Percentiles rank a stretch among this genome's conserved stretches.
These are phyloP conservation scores for Canavalia gladiata DNA, from an alignment of 306 rosid genomes.

Conservation along the genomic window DNA sequence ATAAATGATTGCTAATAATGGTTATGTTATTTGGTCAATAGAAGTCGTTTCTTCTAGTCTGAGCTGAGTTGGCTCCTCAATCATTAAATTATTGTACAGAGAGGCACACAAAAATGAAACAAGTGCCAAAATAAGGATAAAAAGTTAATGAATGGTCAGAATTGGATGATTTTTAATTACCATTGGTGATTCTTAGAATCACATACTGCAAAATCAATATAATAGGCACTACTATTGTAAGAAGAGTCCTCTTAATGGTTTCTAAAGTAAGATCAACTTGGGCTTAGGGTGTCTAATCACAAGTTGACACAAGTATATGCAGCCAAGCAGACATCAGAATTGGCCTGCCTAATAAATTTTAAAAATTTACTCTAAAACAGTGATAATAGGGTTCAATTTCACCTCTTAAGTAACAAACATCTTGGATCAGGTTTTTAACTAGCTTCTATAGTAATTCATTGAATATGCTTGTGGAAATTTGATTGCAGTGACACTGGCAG, in stretches of 20 bases:
- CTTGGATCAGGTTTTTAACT: not conserved
- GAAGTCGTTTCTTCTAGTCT: constrained; percentile 8
- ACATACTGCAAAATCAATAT: constrained; percentile 2
- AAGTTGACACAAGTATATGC: not conserved
- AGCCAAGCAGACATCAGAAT: not conserved
- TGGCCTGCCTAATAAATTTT: not conserved
- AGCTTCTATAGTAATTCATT: constrained; percentile 12
- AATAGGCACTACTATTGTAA: constrained; percentile 3
- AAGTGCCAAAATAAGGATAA: constrained; percentile 15
- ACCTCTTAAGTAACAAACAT: not conserved
- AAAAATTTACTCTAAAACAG: constrained; percentile 25
- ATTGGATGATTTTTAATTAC: not conserved
- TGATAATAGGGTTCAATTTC: not conserved
- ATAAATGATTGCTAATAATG: not conserved
- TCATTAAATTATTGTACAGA: constrained; percentile 15
- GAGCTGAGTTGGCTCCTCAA: not conserved
- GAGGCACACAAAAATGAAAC: constrained; percentile 8
- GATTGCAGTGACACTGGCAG: constrained; percentile 93
- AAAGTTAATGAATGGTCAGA: not conserved
- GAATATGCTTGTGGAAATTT: constrained; percentile 54
- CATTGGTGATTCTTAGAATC: constrained; percentile 3
- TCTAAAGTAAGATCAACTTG: not conserved
- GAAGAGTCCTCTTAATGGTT: not conserved
- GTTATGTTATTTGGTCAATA: not conserved
- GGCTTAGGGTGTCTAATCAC: not conserved